phyloP scores from a whole-genome alignment of 805 yeast species.

The Candida hungchunana region DNA sequence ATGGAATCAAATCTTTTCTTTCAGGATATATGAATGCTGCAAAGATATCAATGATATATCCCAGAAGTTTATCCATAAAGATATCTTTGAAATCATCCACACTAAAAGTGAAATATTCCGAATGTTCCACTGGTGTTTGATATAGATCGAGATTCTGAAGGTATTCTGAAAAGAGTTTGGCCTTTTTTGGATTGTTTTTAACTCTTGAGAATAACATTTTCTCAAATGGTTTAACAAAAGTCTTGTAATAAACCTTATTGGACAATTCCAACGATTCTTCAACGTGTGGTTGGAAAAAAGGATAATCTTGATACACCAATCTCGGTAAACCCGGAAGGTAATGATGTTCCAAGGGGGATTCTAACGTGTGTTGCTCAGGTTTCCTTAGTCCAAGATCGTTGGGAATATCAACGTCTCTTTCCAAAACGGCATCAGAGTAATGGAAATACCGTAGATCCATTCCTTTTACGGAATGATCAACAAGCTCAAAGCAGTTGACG shows the following conservation, averaged over 20 bases:
- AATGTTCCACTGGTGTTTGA: constrained; percentile 14
- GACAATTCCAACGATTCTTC: constrained; percentile 15
- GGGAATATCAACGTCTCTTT: constrained; percentile 21
- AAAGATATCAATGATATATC: constrained; percentile 10
- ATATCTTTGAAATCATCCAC: constrained; percentile 16
- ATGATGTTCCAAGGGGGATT: constrained; percentile 14
- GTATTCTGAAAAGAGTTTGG: constrained; percentile 8
- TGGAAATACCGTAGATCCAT: constrained; percentile 10
- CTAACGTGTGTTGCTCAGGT: constrained; percentile 7
- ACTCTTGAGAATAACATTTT: constrained; percentile 7
- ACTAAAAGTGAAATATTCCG: constrained; percentile 14
- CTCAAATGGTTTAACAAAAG: constrained; percentile 13
- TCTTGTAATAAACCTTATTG: constrained; percentile 14
- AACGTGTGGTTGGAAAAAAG: constrained; percentile 20
- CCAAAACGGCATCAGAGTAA: constrained; percentile 18
- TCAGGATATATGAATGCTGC: constrained; percentile 6
- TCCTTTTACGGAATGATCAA: constrained; percentile 11
- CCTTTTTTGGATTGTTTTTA: constrained; percentile 1
- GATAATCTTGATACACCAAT: constrained; percentile 24
- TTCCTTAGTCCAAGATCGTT: constrained; percentile 20
- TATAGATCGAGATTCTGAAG: constrained; percentile 11
- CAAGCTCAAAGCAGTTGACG: constrained; percentile 17
- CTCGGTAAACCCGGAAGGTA: constrained; percentile 24
- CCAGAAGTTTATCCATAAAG: constrained; percentile 11
- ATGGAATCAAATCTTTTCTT: constrained; percentile 10